Base-by-base conservation (phyloP, 2,329 filamentous ascomycete genomes). In the Hypoxylon sp. region DNA sequence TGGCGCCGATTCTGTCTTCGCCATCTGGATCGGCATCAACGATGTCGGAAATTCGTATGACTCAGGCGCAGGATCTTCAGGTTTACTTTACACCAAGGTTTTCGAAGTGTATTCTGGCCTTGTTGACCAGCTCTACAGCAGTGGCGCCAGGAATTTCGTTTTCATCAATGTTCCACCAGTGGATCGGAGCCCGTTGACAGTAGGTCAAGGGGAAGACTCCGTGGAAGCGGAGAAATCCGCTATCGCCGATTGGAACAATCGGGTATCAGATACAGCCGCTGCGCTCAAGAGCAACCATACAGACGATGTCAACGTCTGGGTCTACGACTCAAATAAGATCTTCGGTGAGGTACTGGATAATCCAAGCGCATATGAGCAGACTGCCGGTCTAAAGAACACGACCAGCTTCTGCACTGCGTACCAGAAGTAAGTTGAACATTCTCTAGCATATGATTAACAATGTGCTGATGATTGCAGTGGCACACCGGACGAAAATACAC, bases 141-240 rank as follows among this genome's bases (percentile, higher is more conserved):
- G 80, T 2, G 88, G 88, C 0, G 82, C 82, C 1, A 78, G 87
- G 4, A 88, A 88, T 59, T 90, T 90, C 64, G 79, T 84, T 1
- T 81, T 90, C 56, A 66, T 90, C 29, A 88, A 83, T 55, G 87
- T 89, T 0, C 88, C 88, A 1, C 85, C 85, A 1, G 76, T 89
- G 2, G 81, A 90, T 60, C 80, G 84, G 8, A 82, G 82, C 39
- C 87, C 87, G 0, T 69, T 84, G 54, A 83, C 81, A 0, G 70
- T 81, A 6, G 77, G 73, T 0, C 80, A 84, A 59, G 80, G 78
- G 5, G 67, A 73, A 1, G 61, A 65, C 12, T 71, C 77, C 4
- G 75, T 80, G 19, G 75, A 73, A 5, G 52, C 69, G 1, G 77
- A 82, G 70, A 79, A 78, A 6, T 78, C 75, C 2, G 84, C 82